Base-by-base conservation (phyloP, 768 basidiomycete genomes). In the Cystobasidium ongulense region DNA sequence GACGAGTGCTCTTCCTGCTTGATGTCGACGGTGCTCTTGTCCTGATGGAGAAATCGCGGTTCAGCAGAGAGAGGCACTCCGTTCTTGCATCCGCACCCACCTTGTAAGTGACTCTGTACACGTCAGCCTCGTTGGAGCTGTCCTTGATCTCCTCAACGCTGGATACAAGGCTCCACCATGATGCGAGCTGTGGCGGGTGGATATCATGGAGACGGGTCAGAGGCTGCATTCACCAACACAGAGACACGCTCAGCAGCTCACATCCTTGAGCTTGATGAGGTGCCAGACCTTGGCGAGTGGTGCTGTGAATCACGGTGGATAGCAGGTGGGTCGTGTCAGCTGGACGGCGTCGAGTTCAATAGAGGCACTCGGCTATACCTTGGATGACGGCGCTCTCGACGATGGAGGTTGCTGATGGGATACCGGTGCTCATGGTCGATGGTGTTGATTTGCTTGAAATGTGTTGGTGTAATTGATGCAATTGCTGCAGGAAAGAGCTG, bases 1-100 rank as follows among this genome's bases (percentile, higher is more conserved):
- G 63, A 13, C 3, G 29, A 5, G 61, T 41, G 68, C 71, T 79
- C 80, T 73, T 81, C 80, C 74, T 78, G 77, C 79, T 80, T 81
- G 78, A 80, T 63, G 21, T 75, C 74, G 50, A 80, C 75, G 29
- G 53, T 64, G 21, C 78, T 80, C 29, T 77, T 78, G 50, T 80
- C 79, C 65, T 59, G 57, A 46, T 11, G 31, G 31, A 25, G 43
- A 13, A n/a, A n/a, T 46, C n/a, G 52, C 52, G 52, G n/a, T 54
- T 5, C 27, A n/a, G 8, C n/a, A 54, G 52, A n/a, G 52, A 7
- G 52, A 54, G n/a, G 7, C 8, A 7, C 52, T 54, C 10, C 21
- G 52, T n/a, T n/a, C 52, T n/a, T 7, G 39, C 52, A 27, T 15
- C 23, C 57, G 13, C 2, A 31, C 57, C 23, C 57, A 59, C 57